These are phyloP conservation scores for Cutaneotrichosporon mucoides DNA, from an alignment of 1,284 basidiomycete genomes.

Conservation along the genomic window DNA sequence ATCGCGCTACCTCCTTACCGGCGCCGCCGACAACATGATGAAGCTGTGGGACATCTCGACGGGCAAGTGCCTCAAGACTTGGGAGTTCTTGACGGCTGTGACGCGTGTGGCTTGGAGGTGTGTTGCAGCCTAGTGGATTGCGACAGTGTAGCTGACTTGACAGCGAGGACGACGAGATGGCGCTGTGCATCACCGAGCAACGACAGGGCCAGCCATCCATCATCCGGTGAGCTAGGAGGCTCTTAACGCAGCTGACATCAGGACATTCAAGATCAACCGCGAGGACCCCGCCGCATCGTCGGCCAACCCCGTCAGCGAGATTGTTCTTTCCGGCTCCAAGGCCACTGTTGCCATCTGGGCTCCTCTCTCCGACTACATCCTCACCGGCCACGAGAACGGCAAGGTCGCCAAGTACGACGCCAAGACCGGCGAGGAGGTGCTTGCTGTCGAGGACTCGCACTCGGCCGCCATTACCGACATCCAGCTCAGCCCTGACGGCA, in stretches of 20 bases:
- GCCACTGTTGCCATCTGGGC: constrained; percentile 93
- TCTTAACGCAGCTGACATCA: constrained; percentile 24
- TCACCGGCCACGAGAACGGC: constrained; percentile 95
- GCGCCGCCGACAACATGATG: constrained; percentile 81
- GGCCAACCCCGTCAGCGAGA: constrained; percentile 67
- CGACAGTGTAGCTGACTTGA: constrained; percentile 30
- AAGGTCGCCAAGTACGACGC: constrained; percentile 87
- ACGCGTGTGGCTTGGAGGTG: constrained; percentile 72
- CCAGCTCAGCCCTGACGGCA: constrained; percentile 82
- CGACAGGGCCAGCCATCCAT: constrained; percentile 77
- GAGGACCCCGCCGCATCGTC: constrained; percentile 61
- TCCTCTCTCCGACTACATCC: constrained; percentile 69
- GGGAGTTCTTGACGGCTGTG: constrained; percentile 98
- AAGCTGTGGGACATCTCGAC: constrained; percentile 85
- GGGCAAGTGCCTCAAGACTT: constrained; percentile 84
- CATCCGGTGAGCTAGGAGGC: constrained; percentile 25
- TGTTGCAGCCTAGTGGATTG: constrained; percentile 6
- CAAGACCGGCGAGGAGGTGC: constrained; percentile 79
- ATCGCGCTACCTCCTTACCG: constrained; percentile 81
- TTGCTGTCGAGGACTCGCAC: constrained; percentile 70
- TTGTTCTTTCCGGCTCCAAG: constrained; percentile 88
- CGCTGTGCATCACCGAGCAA: constrained; percentile 94
- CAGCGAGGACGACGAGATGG: constrained; percentile 77
- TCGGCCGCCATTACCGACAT: constrained; percentile 81
- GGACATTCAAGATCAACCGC: constrained; percentile 82